These are phyloP conservation scores for Erysimum cheiranthoides DNA, from an alignment of 345 rosid genomes.

Conservation along the genomic window DNA sequence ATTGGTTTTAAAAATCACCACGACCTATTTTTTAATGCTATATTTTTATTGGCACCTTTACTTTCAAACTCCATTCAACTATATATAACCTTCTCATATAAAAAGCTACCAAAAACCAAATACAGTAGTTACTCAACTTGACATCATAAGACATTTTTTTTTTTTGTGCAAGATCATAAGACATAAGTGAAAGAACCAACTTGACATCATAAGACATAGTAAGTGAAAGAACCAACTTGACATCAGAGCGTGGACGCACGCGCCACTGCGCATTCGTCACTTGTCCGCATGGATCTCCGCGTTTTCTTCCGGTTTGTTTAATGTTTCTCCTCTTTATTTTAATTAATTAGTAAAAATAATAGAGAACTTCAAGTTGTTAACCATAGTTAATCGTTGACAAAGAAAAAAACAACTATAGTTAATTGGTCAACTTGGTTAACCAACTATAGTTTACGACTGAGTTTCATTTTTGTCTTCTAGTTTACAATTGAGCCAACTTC, in stretches of 20 bases:
- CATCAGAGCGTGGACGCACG: slow-evolving; percentile 28
- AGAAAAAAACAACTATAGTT: slow-evolving; percentile 32
- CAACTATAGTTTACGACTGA: slow-evolving; percentile 36
- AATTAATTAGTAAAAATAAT: neutral
- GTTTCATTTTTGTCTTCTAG: neutral
- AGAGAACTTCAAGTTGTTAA: slow-evolving; percentile 15
- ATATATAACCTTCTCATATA: neutral
- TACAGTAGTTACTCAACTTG: neutral
- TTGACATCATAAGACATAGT: neutral
- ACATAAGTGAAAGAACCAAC: no score
- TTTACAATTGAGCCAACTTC: slow-evolving; percentile 20
- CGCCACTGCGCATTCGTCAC: slow-evolving; percentile 35
- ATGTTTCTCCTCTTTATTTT: neutral
- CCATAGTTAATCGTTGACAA: slow-evolving; percentile 39
- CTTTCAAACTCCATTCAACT: neutral
- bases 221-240: no score
- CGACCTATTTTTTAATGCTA: neutral
- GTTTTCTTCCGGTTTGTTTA: slow-evolving; percentile 27
- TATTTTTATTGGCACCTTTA: neutral
- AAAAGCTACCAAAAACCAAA: neutral
- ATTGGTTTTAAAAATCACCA: neutral
- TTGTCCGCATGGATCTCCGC: slow-evolving; percentile 40
- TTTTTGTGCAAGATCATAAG: no score
- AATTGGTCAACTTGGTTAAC: slow-evolving; percentile 39
- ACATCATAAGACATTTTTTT: no score